Evolutionary conservation across 2,329 filamentous ascomycete genomes (phyloP), one percentile per base, ranked within the genome.

Genomic region (Ceratocystis alfenasii): DNA sequence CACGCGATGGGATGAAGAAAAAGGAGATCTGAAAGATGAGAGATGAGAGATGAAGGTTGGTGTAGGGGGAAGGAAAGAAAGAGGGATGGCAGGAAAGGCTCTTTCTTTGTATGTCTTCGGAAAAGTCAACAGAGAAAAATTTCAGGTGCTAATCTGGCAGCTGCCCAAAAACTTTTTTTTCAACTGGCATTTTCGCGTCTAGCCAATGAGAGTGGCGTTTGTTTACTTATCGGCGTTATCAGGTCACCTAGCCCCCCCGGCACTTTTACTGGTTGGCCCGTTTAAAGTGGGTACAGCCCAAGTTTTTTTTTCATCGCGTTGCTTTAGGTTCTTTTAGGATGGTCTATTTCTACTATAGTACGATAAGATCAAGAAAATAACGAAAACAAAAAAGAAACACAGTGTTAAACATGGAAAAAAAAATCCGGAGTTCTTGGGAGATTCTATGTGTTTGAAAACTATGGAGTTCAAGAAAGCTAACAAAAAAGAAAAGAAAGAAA

Each of bases 61-160:
- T 59, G 36, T 65, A 68, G 22, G 53, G 62, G 33, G 53, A 53
- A 65, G 63, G 50, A 62, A 53, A 36, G 41, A 17, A 36, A 63
- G 48, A 62, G 22, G 45, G 60, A 63, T 71, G 53, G 63, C 69
- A 69, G 68, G 65, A 30, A 50, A 59, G 30, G 25, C 55, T 63
- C 25, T 20, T 28, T 64, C 62, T 63, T 53, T 70, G 57, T 44
- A 63, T 41, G 30, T 41, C 4, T 7, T n/a, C 12, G 36, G 36
- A 53, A 25, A 44, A 41, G 46, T 60, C 59, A 66, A 48, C n/a
- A 59, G 55, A 62, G n/a, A 53, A 66, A 45, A 57, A 59, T 53
- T 64, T 64, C 60, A 62, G 59, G 46, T 66, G 55, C 25, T 62
- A 44, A 66, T 57, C 66, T 63, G 55, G 30, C 55, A 59, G 55